Evolutionary conservation across 768 basidiomycete species (phyloP), one percentile per base, ranked within the genome.

Genomic region (Strobilomyces echinocephalus): DNA sequence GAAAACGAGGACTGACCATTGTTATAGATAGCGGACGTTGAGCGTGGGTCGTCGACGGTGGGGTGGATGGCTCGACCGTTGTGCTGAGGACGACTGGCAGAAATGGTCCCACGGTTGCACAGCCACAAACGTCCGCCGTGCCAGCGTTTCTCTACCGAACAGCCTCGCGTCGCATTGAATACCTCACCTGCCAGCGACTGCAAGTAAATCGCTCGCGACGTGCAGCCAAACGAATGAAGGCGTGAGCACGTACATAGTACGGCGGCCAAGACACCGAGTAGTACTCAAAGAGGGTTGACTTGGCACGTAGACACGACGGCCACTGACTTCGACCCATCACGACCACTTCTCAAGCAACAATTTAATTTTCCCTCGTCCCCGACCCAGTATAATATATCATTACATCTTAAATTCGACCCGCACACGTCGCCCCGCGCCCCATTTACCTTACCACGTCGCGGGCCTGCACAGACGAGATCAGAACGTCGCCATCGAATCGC

Each of bases 1-100:
- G 28, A 28, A 28, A 47, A 15, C 8, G 14, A 26, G 42, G 34
- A 56, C 66, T 70, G 21, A 68, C 68, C 68, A 68, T 68, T 56
- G 56, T 54, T 60, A 38, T 8, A 18, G n/a, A n/a, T n/a, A n/a
- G n/a, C n/a, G n/a, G 52, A 34, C 31, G 57, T 48, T 56, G 41
- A 52, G 30, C 49, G 38, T 20, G 49, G 35, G 48, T 15, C 53
- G 66, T 60, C 56, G 58, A 55, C 39, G 55, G 51, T 57, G n/a
- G n/a, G n/a, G n/a, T n/a, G n/a, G 49, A 35, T 68, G 49, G 50
- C 34, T 51, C 10, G n/a, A n/a, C 18, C 11, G n/a, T n/a, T n/a
- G n/a, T 43, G 11, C 18, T 34, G 8, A 16, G 34, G 31, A 40
- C 11, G 46, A 40, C 36, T 49, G 5, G 36, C 31, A 15, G 31